Evolutionary conservation across 2,329 filamentous ascomycete species (phyloP).

Genomic region (Dactylellina parvicollis): DNA sequence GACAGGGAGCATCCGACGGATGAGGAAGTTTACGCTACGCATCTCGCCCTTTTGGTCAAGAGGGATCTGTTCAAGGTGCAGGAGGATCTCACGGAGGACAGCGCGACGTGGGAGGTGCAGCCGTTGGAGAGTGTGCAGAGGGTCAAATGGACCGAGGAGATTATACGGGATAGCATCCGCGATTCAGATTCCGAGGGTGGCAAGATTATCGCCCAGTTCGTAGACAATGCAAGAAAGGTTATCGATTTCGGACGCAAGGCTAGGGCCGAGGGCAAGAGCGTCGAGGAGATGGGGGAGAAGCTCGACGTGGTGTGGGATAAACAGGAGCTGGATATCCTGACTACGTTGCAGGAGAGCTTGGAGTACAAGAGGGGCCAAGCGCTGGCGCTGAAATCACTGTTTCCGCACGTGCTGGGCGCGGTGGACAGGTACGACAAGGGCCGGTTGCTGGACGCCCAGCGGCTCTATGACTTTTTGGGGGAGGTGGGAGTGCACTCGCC

Average conservation of each 20-base stretch:
- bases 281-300: slow-evolving; percentile 47
- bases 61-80: slow-evolving; percentile 64
- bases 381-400: slow-evolving; percentile 69
- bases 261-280: slow-evolving; percentile 60
- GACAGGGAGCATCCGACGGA: slow-evolving; percentile 62
- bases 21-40: slow-evolving; percentile 73
- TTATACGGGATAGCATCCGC: slow-evolving; percentile 12
- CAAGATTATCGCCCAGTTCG: slow-evolving; percentile 62
- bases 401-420: slow-evolving; percentile 72
- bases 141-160: slow-evolving; percentile 5
- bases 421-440: slow-evolving; percentile 70
- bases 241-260: slow-evolving; percentile 67
- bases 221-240: slow-evolving; percentile 64
- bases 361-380: slow-evolving; percentile 67
- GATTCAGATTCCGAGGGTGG: slow-evolving; percentile 58
- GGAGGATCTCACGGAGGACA: slow-evolving; percentile 65
- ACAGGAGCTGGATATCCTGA: slow-evolving; percentile 69
- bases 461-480: slow-evolving; percentile 75
- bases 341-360: slow-evolving; percentile 76
- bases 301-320: slow-evolving; percentile 63
- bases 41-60: slow-evolving; percentile 70
- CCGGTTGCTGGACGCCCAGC: slow-evolving; percentile 63
- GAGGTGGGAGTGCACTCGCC: slow-evolving; percentile 77
- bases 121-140: slow-evolving; percentile 64
- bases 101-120: slow-evolving; percentile 67